Conservation (phyloP, 345 rosid species). For the Noccaea bulbosa region DNA sequence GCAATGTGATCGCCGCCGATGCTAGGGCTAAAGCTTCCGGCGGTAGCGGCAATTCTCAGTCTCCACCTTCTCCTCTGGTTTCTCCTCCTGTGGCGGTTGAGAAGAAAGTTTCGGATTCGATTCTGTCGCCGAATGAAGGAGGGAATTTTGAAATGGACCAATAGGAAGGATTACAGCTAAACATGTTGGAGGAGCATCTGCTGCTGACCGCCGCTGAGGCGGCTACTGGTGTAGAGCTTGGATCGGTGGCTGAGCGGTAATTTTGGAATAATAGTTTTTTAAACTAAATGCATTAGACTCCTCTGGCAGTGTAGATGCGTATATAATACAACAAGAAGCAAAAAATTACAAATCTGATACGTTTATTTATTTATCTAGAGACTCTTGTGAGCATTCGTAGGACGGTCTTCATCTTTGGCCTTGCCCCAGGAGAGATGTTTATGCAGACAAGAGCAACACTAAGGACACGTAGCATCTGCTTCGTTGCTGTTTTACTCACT, state of each 20-base stretch:
- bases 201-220: no score
- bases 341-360: no score
- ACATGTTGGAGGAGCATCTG: no score
- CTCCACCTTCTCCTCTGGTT: slow-evolving; percentile 32
- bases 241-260: no score
- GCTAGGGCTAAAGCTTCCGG: slow-evolving; percentile 70
- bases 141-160: slow-evolving; percentile 91
- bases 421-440: slow-evolving; percentile 59
- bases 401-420: slow-evolving; percentile 89
- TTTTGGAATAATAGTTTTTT: no score
- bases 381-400: slow-evolving; percentile 62
- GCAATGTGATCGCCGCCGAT: neutral
- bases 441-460: slow-evolving; percentile 78
- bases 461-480: slow-evolving; percentile 79
- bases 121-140: slow-evolving; percentile 47
- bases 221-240: no score
- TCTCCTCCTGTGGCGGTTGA: slow-evolving; percentile 11
- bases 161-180: slow-evolving; percentile 48
- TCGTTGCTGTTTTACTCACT: slow-evolving; percentile 59
- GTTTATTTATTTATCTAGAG: no score
- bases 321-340: no score
- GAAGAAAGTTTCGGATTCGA: slow-evolving; percentile 25
- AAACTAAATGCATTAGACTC: no score
- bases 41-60: slow-evolving; percentile 28
- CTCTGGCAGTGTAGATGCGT: no score